Percentiles rank a stretch among this genome's conserved stretches.
phyloP scores from a whole-genome alignment of 306 rosid genomes.

The Vachellia collinsii region DNA sequence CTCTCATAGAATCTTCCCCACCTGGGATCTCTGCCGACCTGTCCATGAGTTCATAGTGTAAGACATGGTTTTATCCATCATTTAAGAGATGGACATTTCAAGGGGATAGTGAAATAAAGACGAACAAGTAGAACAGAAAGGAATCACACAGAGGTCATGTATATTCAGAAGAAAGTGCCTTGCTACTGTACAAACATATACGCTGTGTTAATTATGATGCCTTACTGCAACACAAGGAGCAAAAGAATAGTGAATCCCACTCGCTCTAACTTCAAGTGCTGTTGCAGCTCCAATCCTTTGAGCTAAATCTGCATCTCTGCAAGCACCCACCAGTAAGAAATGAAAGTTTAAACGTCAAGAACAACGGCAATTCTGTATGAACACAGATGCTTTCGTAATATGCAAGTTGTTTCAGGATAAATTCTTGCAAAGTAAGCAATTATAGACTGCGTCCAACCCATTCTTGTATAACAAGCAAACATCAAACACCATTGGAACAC shows the following conservation, averaged over 20 bases:
- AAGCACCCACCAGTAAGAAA: constrained; percentile 26
- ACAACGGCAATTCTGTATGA: background rate
- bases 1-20: too few species aligned
- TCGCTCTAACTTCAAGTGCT: too few species aligned
- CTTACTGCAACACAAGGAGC: constrained; percentile 94
- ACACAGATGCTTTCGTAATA: constrained; percentile 4
- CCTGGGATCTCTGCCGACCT: too few species aligned
- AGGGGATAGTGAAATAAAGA: background rate
- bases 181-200: background rate
- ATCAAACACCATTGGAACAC: background rate
- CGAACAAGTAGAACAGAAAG: constrained; percentile 12
- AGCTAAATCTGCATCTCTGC: constrained; percentile 80
- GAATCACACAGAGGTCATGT: background rate
- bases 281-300: constrained; percentile 81
- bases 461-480: background rate
- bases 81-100: constrained; percentile 3
- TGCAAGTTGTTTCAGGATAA: constrained; percentile 15
- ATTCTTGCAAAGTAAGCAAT: background rate
- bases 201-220: constrained; percentile 18
- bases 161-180: constrained; percentile 1
- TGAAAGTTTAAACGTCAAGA: background rate
- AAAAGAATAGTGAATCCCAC: constrained; percentile 67
- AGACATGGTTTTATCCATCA: constrained; percentile 23
- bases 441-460: background rate
- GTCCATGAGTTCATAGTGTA: constrained; percentile 34